Evolutionary conservation across 2,329 filamentous ascomycete genomes (phyloP).

Genomic region (Botrytis elliptica): DNA sequence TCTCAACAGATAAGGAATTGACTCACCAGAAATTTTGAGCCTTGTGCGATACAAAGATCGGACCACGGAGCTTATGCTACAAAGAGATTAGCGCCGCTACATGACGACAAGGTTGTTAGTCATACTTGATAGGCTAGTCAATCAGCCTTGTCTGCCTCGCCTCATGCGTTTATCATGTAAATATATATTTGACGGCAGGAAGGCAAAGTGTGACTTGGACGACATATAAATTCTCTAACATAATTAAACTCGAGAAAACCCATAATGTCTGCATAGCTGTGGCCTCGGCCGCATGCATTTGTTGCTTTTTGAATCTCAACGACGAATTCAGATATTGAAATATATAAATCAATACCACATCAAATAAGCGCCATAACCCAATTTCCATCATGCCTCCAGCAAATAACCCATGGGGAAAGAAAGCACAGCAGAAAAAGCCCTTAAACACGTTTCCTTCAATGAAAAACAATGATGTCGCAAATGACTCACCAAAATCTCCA

Average conservation of each 20-base stretch:
- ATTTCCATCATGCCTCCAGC: conserved; percentile 38
- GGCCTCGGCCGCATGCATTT: conserved; percentile 36
- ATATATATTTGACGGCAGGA: neutral
- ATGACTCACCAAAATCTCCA: conserved; percentile 51
- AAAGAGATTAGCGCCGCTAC: neutral
- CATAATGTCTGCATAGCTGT: conserved; percentile 20
- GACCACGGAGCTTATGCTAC: conserved; percentile 9
- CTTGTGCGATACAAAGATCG: conserved; percentile 14
- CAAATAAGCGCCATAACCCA: conserved; percentile 21
- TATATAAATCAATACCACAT: neutral
- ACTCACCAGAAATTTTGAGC: conserved; percentile 18
- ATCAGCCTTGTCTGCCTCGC: conserved; percentile 16
- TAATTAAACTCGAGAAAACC: neutral
- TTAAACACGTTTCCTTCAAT: conserved; percentile 31
- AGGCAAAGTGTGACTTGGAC: neutral
- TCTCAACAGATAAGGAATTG: conserved; percentile 10
- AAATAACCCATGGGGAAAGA: conserved; percentile 40
- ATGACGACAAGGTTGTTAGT: neutral
- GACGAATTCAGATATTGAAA: conserved; percentile 23
- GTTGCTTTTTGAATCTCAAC: conserved; percentile 18
- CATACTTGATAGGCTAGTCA: neutral
- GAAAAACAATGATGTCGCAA: conserved; percentile 25
- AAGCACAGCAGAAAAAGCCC: conserved; percentile 41
- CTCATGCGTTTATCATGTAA: neutral
- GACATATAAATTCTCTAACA: neutral